A percentile compares a stretch with the other conserved stretches of the same genome.
These are phyloP conservation scores for Amphirosellinia nigrospora DNA, from an alignment of 495 filamentous ascomycete genomes.

Conservation along the genomic window DNA sequence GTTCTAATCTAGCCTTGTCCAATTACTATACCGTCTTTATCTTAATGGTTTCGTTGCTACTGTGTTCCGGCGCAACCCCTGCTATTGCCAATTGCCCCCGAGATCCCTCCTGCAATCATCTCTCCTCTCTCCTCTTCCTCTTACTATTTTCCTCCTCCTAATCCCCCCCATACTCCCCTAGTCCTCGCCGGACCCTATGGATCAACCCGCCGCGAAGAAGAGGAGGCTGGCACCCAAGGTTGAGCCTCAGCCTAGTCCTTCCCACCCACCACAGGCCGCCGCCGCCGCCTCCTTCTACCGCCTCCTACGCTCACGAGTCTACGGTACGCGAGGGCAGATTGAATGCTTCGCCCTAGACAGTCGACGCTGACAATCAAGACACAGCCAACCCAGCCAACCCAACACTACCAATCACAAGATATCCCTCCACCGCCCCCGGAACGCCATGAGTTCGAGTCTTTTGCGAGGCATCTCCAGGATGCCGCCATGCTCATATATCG, in stretches of 20 bases:
- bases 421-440: conserved; percentile 43
- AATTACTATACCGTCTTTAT: conserved; percentile 15
- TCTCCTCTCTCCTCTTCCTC: neutral
- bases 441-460: conserved; percentile 62
- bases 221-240: conserved; percentile 46
- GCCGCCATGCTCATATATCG: conserved; percentile 61
- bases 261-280: conserved; percentile 28
- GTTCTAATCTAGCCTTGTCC: conserved; percentile 10
- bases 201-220: conserved; percentile 44
- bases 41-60: conserved; percentile 28
- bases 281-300: conserved; percentile 12
- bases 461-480: conserved; percentile 64
- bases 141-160: neutral
- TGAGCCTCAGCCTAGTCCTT: conserved; percentile 42
- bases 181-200: conserved; percentile 31
- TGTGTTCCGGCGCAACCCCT: conserved; percentile 18
- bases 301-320: conserved; percentile 36
- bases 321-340: conserved; percentile 37
- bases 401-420: conserved; percentile 36
- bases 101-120: conserved; percentile 6
- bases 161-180: neutral
- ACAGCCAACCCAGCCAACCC: conserved; percentile 32
- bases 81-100: conserved; percentile 26
- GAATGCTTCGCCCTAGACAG: conserved; percentile 24
- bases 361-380: conserved; percentile 30